Conservation (phyloP, 139 green algal species). For the Chlorella sp. region DNA sequence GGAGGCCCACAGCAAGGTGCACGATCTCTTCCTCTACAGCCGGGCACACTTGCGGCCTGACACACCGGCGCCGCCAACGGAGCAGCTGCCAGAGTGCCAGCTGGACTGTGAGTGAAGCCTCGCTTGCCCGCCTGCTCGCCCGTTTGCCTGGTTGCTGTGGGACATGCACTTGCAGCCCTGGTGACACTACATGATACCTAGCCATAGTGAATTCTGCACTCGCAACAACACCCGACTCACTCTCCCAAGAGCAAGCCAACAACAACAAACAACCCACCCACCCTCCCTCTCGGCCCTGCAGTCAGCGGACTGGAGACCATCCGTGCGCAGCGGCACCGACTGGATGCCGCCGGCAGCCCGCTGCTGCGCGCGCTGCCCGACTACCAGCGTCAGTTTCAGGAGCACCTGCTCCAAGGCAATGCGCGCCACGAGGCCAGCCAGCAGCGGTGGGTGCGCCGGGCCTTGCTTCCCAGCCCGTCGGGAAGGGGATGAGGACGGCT, state of each 20-base stretch:
- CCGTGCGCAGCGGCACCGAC: constrained; percentile 61
- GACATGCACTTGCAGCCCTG: no score
- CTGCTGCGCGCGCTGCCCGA: constrained; percentile 83
- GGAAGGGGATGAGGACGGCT: no score
- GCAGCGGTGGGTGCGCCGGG: constrained; percentile 18
- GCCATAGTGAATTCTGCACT: no score
- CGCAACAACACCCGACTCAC: no score
- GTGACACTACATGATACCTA: no score
- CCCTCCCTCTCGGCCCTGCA: constrained; percentile 2
- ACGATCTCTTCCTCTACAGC: constrained; percentile 86
- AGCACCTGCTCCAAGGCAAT: constrained; percentile 65
- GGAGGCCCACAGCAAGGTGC: constrained; percentile 33
- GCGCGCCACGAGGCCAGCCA: constrained; percentile 28
- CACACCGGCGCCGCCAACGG: constrained; percentile 46
- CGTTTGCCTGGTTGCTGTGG: no score
- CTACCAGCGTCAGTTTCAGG: constrained; percentile 85
- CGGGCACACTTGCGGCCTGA: constrained; percentile 62
- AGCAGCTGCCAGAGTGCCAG: constrained; percentile 51
- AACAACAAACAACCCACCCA: neutral
- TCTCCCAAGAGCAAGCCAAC: no score
- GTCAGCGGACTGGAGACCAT: constrained; percentile 51
- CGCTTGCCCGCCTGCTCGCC: no score
- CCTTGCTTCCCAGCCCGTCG: neutral
- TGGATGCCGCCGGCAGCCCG: constrained; percentile 71
- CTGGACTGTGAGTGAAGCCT: constrained; percentile 3